Evolutionary conservation across 208 protist species (phyloP).

Genomic region (Acanthamoeba divionensis): DNA sequence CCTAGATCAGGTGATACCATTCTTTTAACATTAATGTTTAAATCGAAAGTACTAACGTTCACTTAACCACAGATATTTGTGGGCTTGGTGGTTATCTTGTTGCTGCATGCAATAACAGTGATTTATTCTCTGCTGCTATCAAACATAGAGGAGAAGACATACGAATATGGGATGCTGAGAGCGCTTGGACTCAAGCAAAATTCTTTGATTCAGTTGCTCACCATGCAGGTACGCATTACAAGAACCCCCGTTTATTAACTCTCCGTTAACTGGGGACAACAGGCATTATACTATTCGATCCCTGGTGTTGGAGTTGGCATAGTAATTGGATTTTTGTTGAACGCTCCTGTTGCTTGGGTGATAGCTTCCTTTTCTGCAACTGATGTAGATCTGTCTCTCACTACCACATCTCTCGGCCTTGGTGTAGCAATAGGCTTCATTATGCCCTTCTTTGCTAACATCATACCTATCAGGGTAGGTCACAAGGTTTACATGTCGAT

Average conservation of each 20-base stretch:
- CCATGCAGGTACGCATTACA: constrained; percentile 60
- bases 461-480: constrained; percentile 53
- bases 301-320: constrained; percentile 87
- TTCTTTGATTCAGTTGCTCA: constrained; percentile 84
- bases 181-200: constrained; percentile 87
- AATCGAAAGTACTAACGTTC: constrained; percentile 64
- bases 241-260: not conserved
- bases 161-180: constrained; percentile 94
- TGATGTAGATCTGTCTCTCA: not conserved
- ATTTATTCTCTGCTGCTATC: constrained; percentile 90
- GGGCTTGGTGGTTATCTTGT: constrained; percentile 82
- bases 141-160: constrained; percentile 93
- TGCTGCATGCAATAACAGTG: constrained; percentile 86
- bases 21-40: constrained; percentile 12
- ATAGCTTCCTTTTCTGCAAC: constrained; percentile 70
- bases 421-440: constrained; percentile 62
- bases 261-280: not conserved
- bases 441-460: constrained; percentile 85
- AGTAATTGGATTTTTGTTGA: constrained; percentile 75
- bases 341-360: constrained; percentile 78
- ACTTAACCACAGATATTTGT: constrained; percentile 77
- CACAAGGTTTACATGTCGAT: not conserved
- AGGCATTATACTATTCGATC: constrained; percentile 88
- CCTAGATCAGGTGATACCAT: not conserved
- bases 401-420: not conserved